Evolutionary conservation across 768 basidiomycete species (phyloP).

Genomic region (Porpolomopsis calyptriformis): DNA sequence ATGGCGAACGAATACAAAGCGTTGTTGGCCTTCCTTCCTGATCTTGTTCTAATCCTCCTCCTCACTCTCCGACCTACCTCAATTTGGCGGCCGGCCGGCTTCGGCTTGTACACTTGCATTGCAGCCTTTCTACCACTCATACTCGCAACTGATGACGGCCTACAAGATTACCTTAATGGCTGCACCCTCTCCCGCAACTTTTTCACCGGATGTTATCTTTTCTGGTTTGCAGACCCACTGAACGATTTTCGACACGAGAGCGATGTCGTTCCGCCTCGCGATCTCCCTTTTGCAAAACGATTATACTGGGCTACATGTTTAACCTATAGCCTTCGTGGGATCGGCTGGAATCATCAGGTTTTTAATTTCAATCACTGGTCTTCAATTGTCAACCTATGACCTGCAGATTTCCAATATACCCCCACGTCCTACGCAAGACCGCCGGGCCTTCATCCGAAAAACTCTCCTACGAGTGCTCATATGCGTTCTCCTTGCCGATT

Average conservation of each 20-base stretch:
- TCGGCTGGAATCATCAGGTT: slow-evolving; percentile 16
- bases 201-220: slow-evolving; percentile 13
- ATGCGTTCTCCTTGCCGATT: slow-evolving; percentile 12
- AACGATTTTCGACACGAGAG: slow-evolving; percentile 10
- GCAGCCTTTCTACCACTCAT: neutral
- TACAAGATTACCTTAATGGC: slow-evolving; percentile 13
- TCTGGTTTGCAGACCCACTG: slow-evolving; percentile 12
- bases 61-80: neutral
- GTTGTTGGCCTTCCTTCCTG: too few species aligned
- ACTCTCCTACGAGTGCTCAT: slow-evolving; percentile 9
- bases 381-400: neutral
- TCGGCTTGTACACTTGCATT: neutral
- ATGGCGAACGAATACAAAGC: too few species aligned
- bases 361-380: neutral
- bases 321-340: slow-evolving; percentile 10
- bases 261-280: slow-evolving; percentile 9
- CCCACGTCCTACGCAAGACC: slow-evolving; percentile 1
- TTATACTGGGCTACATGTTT: slow-evolving; percentile 12
- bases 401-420: slow-evolving; percentile 1
- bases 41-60: too few species aligned
- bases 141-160: slow-evolving; percentile 10
- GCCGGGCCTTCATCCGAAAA: slow-evolving; percentile 9
- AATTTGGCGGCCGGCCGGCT: neutral
- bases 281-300: slow-evolving; percentile 9
- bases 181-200: slow-evolving; percentile 10